A percentile compares a stretch with the other conserved stretches of the same genome.
phyloP scores from a whole-genome alignment of 345 rosid genomes.

The Melaleuca quinquenervia region DNA sequence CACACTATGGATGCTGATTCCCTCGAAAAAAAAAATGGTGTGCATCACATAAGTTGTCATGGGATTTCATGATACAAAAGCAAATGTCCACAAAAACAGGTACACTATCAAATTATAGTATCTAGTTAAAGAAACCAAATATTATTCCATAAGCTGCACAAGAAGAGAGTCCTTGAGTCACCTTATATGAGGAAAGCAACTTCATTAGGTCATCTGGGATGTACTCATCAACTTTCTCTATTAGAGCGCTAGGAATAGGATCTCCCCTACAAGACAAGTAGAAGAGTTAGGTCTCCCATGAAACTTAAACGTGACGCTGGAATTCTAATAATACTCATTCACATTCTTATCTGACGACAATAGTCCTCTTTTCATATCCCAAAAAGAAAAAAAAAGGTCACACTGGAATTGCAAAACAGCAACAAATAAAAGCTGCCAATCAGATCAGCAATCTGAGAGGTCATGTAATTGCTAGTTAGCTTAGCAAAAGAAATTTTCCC shows the following conservation, averaged over 20 bases:
- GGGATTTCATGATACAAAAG: not conserved
- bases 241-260: constrained; percentile 59
- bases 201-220: constrained; percentile 57
- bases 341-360: not conserved
- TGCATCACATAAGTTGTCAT: not conserved
- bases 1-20: not conserved
- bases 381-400: not conserved
- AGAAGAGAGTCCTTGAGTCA: constrained; percentile 1
- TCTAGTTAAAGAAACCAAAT: not conserved
- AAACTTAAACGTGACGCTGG: not conserved
- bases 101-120: not conserved
- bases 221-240: constrained; percentile 60
- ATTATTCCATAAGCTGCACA: not conserved
- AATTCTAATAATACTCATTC: not conserved
- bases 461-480: not conserved
- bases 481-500: not conserved
- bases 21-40: not conserved
- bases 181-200: constrained; percentile 46
- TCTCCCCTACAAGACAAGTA: constrained; percentile 49
- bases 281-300: not conserved
- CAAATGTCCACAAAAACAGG: not conserved
- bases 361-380: not conserved
- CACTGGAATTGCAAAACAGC: not conserved
- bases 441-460: not conserved
- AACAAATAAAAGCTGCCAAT: not conserved